Conservation (phyloP, 257 asterid genomes). For the Solanum raphanifolium region DNA sequence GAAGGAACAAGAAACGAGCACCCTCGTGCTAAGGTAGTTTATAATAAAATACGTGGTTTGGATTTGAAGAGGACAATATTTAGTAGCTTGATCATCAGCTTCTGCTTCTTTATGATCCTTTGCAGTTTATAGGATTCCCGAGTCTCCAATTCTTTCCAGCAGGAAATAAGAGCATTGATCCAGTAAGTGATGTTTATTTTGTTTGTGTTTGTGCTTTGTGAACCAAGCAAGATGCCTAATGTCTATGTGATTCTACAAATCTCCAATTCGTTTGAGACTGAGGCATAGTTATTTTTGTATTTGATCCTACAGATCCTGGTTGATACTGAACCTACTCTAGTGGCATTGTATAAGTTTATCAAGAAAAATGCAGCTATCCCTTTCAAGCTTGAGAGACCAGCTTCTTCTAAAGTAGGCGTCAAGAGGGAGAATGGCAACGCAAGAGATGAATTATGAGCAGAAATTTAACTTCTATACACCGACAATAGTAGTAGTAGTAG, state of each 20-base stretch:
- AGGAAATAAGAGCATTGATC: slow-evolving; percentile 68
- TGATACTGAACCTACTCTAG: slow-evolving; percentile 65
- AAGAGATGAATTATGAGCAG: slow-evolving; percentile 67
- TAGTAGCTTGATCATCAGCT: background rate
- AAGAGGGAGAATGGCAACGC: slow-evolving; percentile 16
- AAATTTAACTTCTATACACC: background rate
- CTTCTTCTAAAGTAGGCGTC: slow-evolving; percentile 21
- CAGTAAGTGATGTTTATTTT: slow-evolving; percentile 44
- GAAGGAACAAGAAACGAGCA: slow-evolving; percentile 94
- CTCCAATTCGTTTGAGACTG: background rate
- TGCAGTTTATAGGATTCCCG: slow-evolving; percentile 91
- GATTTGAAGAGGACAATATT: background rate
- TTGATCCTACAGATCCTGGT: slow-evolving; percentile 45
- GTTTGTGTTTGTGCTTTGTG: background rate
- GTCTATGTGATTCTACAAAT: background rate
- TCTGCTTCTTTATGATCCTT: background rate
- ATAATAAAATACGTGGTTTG: background rate
- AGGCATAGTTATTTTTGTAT: background rate
- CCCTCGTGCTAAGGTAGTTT: slow-evolving; percentile 62
- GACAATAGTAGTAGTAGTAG: background rate
- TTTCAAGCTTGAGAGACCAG: slow-evolving; percentile 66
- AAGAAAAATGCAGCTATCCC: slow-evolving; percentile 77
- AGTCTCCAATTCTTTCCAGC: slow-evolving; percentile 88
- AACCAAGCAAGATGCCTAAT: background rate
- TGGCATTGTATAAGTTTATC: slow-evolving; percentile 68